Evolutionary conservation across 345 rosid species (phyloP), one percentile per base, ranked within the genome.

Genomic region (Eutrema yunnanense): DNA sequence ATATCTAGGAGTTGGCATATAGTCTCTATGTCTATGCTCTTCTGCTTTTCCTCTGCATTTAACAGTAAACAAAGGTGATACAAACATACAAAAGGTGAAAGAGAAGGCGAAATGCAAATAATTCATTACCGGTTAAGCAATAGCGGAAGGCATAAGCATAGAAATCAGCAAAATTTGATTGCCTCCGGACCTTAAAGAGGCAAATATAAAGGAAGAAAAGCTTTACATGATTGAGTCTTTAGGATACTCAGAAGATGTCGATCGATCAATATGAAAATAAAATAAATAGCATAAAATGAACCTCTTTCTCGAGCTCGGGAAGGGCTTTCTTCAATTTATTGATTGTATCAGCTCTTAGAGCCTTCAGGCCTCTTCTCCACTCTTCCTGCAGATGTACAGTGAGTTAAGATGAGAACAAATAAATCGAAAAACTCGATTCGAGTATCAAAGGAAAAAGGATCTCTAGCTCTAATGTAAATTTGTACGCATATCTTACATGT

Each of bases 221-320:
- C 2, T 41, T 38, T 32, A 43, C 71, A 46, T 16, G 57, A n/a
- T 11, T 43, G 13, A 68, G 8, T 40, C 37, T 59, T 14, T 6
- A 65, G 11, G 26, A 56, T 56, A 33, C 50, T 70, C 26, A 36
- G 1, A 48, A 70, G 49, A 72, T 36, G 29, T 46, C 9, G 4
- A 52, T 46, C 51, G 34, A 52, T 46, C 57, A 65, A 37, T 11
- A 47, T 44, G 62, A 57, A 59, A 13, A 54, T 1, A 14, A 22
- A 42, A 65, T 0, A 6, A 56, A 56, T 4, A 36, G 22, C 6
- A 54, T 46, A 72, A 61, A 34, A 66, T n/a, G 44, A 74, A 95
- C 99, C 98, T 92, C 98, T 80, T 82, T 90, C 83, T 95, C 96
- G 54, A 95, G 82, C 62, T 83, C 84, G 3, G 92, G 85, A 33